phyloP scores from a whole-genome alignment of 83 land plant species.

The Larix sibirica region DNA sequence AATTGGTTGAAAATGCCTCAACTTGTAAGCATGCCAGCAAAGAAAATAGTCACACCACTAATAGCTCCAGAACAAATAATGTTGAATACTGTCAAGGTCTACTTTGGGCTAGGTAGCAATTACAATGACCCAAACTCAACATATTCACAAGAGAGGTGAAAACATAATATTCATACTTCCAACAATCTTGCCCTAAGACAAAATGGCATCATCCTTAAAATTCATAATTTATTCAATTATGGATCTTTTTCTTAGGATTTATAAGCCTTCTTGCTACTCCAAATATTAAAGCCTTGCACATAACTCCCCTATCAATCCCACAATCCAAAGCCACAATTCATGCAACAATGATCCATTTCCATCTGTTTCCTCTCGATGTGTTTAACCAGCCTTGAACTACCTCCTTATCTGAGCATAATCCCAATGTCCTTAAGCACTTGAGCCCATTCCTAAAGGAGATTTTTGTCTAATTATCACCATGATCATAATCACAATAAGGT shows the following conservation, averaged over 20 bases:
- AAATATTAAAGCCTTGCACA: slow-evolving; percentile 44
- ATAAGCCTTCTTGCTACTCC: slow-evolving; percentile 42
- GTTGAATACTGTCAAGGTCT: too few relatives aligned
- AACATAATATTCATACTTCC: background rate
- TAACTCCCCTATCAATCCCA: slow-evolving; percentile 42
- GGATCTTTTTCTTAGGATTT: slow-evolving; percentile 14
- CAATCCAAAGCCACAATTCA: slow-evolving; percentile 57
- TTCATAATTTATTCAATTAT: background rate
- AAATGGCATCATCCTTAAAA: background rate
- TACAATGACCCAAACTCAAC: background rate
- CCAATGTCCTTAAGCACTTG: slow-evolving; percentile 5
- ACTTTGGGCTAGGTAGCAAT: too few relatives aligned
- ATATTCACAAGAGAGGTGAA: background rate
- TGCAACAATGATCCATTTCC: slow-evolving; percentile 39
- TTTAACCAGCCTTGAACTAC: slow-evolving; percentile 6
- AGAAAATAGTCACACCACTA: background rate
- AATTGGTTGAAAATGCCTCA: background rate
- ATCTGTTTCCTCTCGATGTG: slow-evolving; percentile 11
- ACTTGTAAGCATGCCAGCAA: background rate
- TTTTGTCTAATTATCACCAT: too few relatives aligned
- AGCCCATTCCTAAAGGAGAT: too few relatives aligned
- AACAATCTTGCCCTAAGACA: background rate
- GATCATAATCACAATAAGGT: too few relatives aligned
- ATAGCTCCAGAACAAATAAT: too few relatives aligned
- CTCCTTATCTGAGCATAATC: background rate